Base-by-base conservation (phyloP, 106 monocot genomes). In the Agapanthus africanus region DNA sequence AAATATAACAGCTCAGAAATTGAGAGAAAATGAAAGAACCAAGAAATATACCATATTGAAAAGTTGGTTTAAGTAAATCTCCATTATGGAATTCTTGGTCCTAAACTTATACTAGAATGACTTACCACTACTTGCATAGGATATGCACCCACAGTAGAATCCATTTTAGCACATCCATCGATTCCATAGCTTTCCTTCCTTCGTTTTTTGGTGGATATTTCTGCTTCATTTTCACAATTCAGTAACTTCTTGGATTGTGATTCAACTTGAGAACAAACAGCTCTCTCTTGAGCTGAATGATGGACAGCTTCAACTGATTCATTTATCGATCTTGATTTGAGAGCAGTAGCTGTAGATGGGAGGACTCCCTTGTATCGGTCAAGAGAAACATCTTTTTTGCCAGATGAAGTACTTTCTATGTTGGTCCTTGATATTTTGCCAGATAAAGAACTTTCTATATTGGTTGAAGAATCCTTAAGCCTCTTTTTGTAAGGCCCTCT, bases 81-180 rank as follows among this genome's bases (percentile, higher is more conserved):
- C 59, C n/a, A 39, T 19, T 64, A 37, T 18, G 28, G 28, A 36
- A 7, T 37, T 40, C 7, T 37, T 21, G 21, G 15, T 30, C 59
- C 65, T 13, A 49, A 60, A 67, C 1, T 15, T 31, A 57, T n/a
- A n/a, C n/a, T n/a, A n/a, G 34, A 32, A 34, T 42, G 22, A 77
- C 75, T 74, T 83, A 90, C 90, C 63, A 57, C 46, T 59, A 49
- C 51, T 79, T 85, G 83, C 35, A 66, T 63, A 54, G 84, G 76
- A 76, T 78, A 87, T 1, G 66, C 74, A 77, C 76, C 85, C 0
- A 63, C 72, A 71, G 54, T 76, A 23, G 59, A 37, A 51, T 54
- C 66, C 69, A 76, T 76, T 25, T 75, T 78, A 37, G 81, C 41
- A 81, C 68, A 81, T 54, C 73, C 75, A 59, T 74, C 28, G 56